A percentile compares a stretch with the other conserved stretches of the same genome.
Conservation (phyloP, 164 flowering plant species). For the Chimonanthus salicifolius region DNA sequence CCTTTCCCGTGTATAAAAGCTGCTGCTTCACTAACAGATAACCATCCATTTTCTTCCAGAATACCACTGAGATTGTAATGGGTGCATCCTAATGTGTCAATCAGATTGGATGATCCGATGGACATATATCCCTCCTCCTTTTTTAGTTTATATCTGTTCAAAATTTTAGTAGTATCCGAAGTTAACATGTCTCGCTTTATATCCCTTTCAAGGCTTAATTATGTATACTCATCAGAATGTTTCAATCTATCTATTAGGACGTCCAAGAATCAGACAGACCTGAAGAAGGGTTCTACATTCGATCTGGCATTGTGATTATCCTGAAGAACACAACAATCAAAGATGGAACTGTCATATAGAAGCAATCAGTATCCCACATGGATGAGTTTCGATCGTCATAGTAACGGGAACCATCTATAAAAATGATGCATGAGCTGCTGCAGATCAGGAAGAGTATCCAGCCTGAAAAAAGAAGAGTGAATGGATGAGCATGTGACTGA, state of each 20-base stretch:
- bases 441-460: neutral
- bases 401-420: neutral
- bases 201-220: neutral
- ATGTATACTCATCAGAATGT: neutral
- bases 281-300: constrained; percentile 72
- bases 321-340: constrained; percentile 78
- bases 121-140: no score
- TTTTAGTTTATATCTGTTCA: neutral
- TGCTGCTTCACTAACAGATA: neutral
- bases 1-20: neutral
- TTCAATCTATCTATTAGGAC: constrained; percentile 34
- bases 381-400: constrained; percentile 1
- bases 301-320: constrained; percentile 79
- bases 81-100: neutral
- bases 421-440: neutral
- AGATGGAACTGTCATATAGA: constrained; percentile 56
- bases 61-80: neutral
- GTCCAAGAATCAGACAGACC: constrained; percentile 86
- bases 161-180: neutral
- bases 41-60: neutral
- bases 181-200: neutral
- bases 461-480: neutral
- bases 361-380: neutral
- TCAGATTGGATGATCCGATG: neutral
- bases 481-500: neutral